Conservation (phyloP, 2,329 filamentous ascomycete species). For the Phaeosphaeria sp. region DNA sequence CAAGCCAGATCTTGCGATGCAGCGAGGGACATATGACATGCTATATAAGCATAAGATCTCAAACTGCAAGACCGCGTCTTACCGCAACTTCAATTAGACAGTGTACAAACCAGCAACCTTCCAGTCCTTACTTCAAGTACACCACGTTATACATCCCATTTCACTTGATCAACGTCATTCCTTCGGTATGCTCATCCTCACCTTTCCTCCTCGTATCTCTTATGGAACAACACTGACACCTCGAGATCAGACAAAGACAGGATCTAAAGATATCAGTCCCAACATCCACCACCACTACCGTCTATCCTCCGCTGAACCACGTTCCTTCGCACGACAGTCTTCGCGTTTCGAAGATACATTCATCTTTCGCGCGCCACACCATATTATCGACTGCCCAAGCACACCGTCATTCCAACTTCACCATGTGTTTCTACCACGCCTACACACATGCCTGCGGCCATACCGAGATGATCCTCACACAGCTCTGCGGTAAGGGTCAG, state of each 20-base stretch:
- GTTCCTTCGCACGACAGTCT: background rate
- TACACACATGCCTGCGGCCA: slow-evolving; percentile 56
- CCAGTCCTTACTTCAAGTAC: background rate
- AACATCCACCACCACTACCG: no score
- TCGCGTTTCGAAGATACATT: no score
- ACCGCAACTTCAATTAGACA: background rate
- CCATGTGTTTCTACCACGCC: slow-evolving; percentile 59
- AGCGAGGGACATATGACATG: no score
- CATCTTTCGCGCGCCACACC: no score
- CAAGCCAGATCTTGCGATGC: background rate
- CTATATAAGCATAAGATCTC: no score
- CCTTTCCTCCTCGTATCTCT: no score
- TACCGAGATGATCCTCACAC: slow-evolving; percentile 47
- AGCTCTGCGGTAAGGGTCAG: slow-evolving; percentile 37
- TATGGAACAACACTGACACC: no score
- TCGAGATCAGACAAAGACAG: no score
- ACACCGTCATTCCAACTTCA: no score
- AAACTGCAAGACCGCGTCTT: background rate
- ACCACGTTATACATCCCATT: background rate
- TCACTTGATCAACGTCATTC: background rate
- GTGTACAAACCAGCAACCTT: background rate
- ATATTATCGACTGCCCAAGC: no score
- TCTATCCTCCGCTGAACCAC: no score
- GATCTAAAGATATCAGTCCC: background rate
- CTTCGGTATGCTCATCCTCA: background rate